phyloP scores from a whole-genome alignment of 176 grass and related monocot species.

The Cenchrus fungigraminus region DNA sequence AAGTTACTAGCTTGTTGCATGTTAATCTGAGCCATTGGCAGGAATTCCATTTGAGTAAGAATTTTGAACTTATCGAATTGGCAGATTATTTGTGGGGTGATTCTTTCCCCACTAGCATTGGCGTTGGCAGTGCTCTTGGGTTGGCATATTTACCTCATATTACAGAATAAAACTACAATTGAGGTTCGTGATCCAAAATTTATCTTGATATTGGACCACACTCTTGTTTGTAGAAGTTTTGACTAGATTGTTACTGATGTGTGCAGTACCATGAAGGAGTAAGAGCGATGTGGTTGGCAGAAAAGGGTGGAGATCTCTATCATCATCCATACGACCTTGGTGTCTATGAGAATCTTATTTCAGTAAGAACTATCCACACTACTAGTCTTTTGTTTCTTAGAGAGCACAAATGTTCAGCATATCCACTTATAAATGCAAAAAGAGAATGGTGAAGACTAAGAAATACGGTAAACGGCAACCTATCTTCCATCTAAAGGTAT shows the following conservation, averaged over 20 bases:
- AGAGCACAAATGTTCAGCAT: not conserved
- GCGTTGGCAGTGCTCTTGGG: conserved; percentile 77
- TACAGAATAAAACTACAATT: conserved; percentile 98
- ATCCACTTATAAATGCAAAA: conserved; percentile 12
- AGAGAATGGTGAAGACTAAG: not conserved
- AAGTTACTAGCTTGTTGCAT: conserved; percentile 23
- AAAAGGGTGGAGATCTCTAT: conserved; percentile 86
- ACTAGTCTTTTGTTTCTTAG: not conserved
- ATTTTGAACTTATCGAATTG: conserved; percentile 32
- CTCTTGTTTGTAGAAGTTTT: conserved; percentile 32
- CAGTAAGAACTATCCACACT: conserved; percentile 56
- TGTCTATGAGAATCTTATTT: conserved; percentile 85
- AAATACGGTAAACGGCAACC: not conserved
- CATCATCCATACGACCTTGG: conserved; percentile 91
- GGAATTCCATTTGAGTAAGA: conserved; percentile 24
- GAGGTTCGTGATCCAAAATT: conserved; percentile 60
- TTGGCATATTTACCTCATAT: conserved; percentile 91
- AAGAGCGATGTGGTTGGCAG: conserved; percentile 90
- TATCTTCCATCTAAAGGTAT: not conserved
- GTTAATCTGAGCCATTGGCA: conserved; percentile 26
- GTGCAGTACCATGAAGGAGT: conserved; percentile 98
- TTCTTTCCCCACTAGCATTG: conserved; percentile 80
- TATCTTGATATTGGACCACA: conserved; percentile 16
- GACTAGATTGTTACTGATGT: conserved; percentile 31
- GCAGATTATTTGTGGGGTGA: conserved; percentile 80